phyloP scores from a whole-genome alignment of 768 basidiomycete genomes.

The Neoboletus subvelutipes region DNA sequence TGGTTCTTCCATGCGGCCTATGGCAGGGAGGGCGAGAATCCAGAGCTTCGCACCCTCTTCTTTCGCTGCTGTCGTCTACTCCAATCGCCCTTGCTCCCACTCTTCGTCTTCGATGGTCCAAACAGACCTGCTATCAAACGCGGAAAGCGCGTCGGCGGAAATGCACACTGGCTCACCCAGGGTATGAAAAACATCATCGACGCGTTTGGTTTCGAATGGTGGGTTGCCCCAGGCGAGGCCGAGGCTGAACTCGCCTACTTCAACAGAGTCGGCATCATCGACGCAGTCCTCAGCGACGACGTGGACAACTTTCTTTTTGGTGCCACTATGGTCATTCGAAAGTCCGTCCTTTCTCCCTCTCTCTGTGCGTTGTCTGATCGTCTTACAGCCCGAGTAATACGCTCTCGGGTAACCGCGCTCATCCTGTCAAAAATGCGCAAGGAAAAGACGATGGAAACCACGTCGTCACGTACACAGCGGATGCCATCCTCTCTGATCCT shows the following conservation, averaged over 20 bases:
- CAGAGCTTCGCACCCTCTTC: slow-evolving; percentile 79
- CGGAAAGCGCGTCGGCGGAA: slow-evolving; percentile 65
- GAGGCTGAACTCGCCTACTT: slow-evolving; percentile 92
- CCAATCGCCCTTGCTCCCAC: slow-evolving; percentile 74
- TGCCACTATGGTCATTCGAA: slow-evolving; percentile 78
- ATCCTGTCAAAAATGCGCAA: slow-evolving; percentile 61
- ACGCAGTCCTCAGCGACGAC: slow-evolving; percentile 89
- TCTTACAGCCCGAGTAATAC: slow-evolving; percentile 60
- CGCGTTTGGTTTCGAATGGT: slow-evolving; percentile 79
- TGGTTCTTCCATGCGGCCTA: slow-evolving; percentile 78
- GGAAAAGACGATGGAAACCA: slow-evolving; percentile 77
- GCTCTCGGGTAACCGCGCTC: slow-evolving; percentile 66
- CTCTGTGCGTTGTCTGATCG: slow-evolving; percentile 3
- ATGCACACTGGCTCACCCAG: slow-evolving; percentile 62
- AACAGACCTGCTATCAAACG: slow-evolving; percentile 80
- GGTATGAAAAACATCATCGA: slow-evolving; percentile 79
- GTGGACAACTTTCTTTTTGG: slow-evolving; percentile 93
- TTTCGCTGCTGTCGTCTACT: slow-evolving; percentile 82
- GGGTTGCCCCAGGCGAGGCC: slow-evolving; percentile 87
- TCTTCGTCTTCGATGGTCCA: slow-evolving; percentile 93
- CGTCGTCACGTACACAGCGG: slow-evolving; percentile 40
- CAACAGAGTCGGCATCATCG: slow-evolving; percentile 78
- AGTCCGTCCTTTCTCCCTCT: slow-evolving; percentile 44
- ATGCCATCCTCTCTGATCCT: slow-evolving; percentile 42
- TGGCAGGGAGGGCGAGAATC: slow-evolving; percentile 80